phyloP scores from a whole-genome alignment of 1,139 yeast species.

The Geotrichum klebahnii region DNA sequence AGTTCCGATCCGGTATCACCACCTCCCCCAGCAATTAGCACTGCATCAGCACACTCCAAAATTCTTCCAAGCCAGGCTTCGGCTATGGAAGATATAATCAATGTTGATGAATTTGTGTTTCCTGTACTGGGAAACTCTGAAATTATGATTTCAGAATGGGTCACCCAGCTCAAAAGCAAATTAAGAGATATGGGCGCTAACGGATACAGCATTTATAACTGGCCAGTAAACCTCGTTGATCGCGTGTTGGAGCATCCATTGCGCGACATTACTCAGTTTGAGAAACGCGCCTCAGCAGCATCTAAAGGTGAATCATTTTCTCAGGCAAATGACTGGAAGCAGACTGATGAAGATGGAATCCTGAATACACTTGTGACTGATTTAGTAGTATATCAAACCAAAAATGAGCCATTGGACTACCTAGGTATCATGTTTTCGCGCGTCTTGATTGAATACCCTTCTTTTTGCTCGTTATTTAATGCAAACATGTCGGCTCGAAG shows the following conservation, averaged over 20 bases:
- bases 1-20: too few relatives aligned
- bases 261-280: background rate
- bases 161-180: background rate
- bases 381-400: too few relatives aligned
- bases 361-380: too few relatives aligned
- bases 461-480: background rate
- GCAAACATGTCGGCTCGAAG: background rate
- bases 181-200: constrained; percentile 5
- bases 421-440: too few relatives aligned
- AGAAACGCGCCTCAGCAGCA: background rate
- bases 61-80: too few relatives aligned
- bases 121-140: background rate
- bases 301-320: background rate
- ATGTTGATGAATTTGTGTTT: background rate
- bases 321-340: background rate
- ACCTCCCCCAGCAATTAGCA: too few relatives aligned
- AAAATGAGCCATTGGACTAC: too few relatives aligned
- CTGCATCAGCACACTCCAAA: too few relatives aligned
- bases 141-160: background rate
- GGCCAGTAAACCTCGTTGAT: constrained; percentile 1
- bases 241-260: background rate
- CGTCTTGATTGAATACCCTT: background rate
- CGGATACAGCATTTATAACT: background rate
- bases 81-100: background rate
- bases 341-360: background rate